These are phyloP conservation scores for Eimeria necatrix DNA, from an alignment of 169 alveolate genomes.

Conservation along the genomic window DNA sequence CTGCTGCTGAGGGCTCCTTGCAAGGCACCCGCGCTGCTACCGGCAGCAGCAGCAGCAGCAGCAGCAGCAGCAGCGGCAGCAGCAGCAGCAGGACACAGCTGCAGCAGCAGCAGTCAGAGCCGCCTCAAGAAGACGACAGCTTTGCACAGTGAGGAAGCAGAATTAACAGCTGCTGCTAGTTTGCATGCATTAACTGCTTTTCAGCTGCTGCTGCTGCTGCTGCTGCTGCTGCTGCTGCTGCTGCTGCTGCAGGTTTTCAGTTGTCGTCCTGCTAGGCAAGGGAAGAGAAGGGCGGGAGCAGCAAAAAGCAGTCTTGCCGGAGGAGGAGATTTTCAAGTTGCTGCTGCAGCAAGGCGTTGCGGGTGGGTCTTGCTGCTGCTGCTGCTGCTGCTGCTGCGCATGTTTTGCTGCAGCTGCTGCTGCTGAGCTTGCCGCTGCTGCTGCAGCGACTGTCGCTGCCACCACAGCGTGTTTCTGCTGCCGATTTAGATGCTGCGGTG, in stretches of 20 bases:
- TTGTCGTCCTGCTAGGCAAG: neutral
- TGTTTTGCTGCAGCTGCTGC: no score
- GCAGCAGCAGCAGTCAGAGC: conserved; percentile 7
- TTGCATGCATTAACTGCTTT: neutral
- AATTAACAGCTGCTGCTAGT: neutral
- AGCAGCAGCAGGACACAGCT: neutral
- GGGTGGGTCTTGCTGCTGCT: no score
- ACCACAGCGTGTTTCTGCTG: no score
- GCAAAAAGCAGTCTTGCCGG: neutral
- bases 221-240: conserved; percentile 21
- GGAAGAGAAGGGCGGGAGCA: neutral
- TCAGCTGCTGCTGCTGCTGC: neutral
- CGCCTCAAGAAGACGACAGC: neutral
- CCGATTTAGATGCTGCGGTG: no score
- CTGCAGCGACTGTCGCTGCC: no score
- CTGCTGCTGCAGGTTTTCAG: neutral
- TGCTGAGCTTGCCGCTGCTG: no score
- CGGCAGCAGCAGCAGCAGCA: conserved; percentile 11
- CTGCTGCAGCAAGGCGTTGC: conserved; percentile 20
- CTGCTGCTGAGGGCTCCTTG: no score
- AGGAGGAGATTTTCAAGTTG: neutral
- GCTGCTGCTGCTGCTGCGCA: no score
- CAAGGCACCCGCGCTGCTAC: neutral
- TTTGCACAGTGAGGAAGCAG: neutral
- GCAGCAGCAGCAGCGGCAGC: conserved; percentile 49